Conservation (phyloP, 148 eudicot species). For the Nepenthes gracilis region DNA sequence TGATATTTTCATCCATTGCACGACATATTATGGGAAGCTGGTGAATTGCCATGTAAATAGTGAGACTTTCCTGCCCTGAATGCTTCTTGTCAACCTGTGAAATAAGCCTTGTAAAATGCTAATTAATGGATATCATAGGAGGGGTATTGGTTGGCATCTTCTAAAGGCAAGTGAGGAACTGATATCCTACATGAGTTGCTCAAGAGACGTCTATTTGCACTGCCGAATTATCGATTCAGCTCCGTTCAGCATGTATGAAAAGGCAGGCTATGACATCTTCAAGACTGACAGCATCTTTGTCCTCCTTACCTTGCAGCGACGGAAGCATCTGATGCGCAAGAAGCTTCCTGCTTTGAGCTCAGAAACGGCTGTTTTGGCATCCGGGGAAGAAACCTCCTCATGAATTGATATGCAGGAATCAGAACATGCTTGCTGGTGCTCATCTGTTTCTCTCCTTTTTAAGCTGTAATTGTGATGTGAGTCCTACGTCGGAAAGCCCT, state of each 20-base stretch:
- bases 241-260: conserved; percentile 75
- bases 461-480: background rate
- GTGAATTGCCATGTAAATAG: background rate
- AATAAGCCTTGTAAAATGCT: too few relatives aligned
- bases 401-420: background rate
- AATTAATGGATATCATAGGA: conserved; percentile 33
- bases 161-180: conserved; percentile 88
- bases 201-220: conserved; percentile 70
- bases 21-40: too few relatives aligned
- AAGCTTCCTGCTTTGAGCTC: conserved; percentile 31
- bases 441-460: too few relatives aligned
- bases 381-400: background rate
- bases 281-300: conserved; percentile 71
- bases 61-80: background rate
- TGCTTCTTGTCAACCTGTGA: too few relatives aligned
- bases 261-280: conserved; percentile 73
- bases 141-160: conserved; percentile 97
- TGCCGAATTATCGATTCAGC: conserved; percentile 87
- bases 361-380: background rate
- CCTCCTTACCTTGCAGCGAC: conserved; percentile 63
- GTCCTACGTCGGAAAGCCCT: too few relatives aligned
- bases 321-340: conserved; percentile 88
- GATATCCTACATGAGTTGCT: conserved; percentile 54
- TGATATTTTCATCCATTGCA: too few relatives aligned
- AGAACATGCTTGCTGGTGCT: too few relatives aligned